Evolutionary conservation across 2,329 filamentous ascomycete species (phyloP).

Genomic region (Fusarium bactridioides): DNA sequence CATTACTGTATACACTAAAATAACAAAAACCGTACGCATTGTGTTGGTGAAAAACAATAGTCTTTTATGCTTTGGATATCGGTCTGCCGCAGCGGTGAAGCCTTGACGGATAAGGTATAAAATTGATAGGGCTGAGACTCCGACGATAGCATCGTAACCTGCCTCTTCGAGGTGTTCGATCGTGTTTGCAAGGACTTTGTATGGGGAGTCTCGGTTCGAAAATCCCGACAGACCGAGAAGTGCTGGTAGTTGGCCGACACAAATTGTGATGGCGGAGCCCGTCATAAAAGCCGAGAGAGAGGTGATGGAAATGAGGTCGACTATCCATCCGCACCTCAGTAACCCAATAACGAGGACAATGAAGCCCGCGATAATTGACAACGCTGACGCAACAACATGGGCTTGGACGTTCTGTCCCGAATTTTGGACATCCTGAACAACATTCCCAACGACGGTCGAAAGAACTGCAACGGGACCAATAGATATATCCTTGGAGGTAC

Average conservation of each 20-base stretch:
- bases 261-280: constrained; percentile 90
- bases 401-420: constrained; percentile 64
- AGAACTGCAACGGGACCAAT: constrained; percentile 97
- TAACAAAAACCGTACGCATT: constrained; percentile 88
- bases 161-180: constrained; percentile 74
- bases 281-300: constrained; percentile 97
- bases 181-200: constrained; percentile 83
- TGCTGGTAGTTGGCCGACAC: constrained; percentile 80
- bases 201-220: constrained; percentile 79
- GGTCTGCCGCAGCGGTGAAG: constrained; percentile 73
- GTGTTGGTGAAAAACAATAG: constrained; percentile 91
- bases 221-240: constrained; percentile 82
- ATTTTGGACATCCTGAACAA: constrained; percentile 71
- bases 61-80: constrained; percentile 73
- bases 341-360: constrained; percentile 84
- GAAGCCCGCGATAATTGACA: constrained; percentile 79
- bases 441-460: constrained; percentile 86
- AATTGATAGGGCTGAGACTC: constrained; percentile 79
- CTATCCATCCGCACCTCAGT: constrained; percentile 84
- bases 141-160: constrained; percentile 84
- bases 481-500: constrained; percentile 97
- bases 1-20: constrained; percentile 89
- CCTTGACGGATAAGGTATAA: constrained; percentile 77
- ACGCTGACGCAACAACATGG: constrained; percentile 77
- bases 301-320: constrained; percentile 90